These are phyloP conservation scores for Phyllosticta citribraziliensis DNA, from an alignment of 2,329 filamentous ascomycete genomes.

Conservation along the genomic window DNA sequence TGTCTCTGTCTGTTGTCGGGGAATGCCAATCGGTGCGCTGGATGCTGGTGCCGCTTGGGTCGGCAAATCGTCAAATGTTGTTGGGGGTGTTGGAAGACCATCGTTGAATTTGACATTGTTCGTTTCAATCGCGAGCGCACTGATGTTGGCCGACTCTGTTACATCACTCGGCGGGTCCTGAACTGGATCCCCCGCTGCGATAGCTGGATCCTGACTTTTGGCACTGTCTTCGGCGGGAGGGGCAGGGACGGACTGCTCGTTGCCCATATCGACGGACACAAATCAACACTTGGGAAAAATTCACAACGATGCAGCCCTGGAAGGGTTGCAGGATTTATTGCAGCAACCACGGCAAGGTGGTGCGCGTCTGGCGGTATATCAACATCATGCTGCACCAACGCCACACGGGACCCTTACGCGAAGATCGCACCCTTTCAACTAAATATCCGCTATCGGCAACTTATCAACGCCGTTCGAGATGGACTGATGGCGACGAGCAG, in stretches of 20 bases:
- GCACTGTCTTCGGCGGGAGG: background rate
- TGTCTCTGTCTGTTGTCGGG: background rate
- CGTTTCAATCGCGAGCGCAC: background rate
- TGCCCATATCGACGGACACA: background rate
- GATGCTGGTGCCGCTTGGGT: background rate
- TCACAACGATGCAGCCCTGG: too few relatives aligned
- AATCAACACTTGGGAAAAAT: too few relatives aligned
- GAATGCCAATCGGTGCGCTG: background rate
- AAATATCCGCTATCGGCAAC: background rate
- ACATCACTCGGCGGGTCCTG: too few relatives aligned
- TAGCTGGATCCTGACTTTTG: background rate
- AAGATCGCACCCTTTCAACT: background rate
- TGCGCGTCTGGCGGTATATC: conserved; percentile 5
- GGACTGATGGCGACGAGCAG: background rate
- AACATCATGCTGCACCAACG: background rate
- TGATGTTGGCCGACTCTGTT: background rate
- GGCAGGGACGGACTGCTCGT: background rate
- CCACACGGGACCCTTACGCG: background rate
- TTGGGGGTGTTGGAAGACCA: background rate
- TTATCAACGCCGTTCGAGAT: background rate
- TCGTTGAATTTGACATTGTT: background rate
- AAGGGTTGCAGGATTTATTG: background rate
- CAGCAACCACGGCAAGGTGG: background rate
- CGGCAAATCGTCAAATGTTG: background rate
- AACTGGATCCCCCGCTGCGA: too few relatives aligned